These are phyloP conservation scores for Wickerhamiella qilinensis DNA, from an alignment of 805 yeast genomes.

Conservation along the genomic window DNA sequence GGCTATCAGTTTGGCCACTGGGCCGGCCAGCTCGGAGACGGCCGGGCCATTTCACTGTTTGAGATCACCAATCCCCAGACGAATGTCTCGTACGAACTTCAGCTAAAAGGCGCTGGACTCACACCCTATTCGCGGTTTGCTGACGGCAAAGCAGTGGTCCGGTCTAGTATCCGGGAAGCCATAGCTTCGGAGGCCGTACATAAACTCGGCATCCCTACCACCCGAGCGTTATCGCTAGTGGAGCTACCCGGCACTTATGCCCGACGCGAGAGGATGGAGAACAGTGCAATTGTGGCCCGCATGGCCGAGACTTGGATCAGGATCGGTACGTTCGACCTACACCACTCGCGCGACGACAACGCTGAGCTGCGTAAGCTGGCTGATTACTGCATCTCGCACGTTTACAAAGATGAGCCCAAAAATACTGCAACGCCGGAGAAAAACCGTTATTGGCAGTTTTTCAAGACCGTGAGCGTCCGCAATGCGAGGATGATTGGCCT, in stretches of 20 bases:
- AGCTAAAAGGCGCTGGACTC: constrained; percentile 80
- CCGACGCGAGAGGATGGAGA: constrained; percentile 51
- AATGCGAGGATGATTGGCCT: constrained; percentile 66
- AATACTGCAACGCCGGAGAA: constrained; percentile 9
- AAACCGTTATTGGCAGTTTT: constrained; percentile 48
- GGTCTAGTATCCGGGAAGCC: constrained; percentile 81
- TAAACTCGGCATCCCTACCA: constrained; percentile 71
- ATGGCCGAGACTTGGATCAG: constrained; percentile 80
- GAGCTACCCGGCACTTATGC: constrained; percentile 64
- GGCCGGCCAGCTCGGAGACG: constrained; percentile 97
- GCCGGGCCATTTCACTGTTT: constrained; percentile 72
- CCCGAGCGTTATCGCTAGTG: constrained; percentile 66
- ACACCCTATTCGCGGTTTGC: constrained; percentile 92
- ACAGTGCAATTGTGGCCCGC: constrained; percentile 72
- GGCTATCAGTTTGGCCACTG: constrained; percentile 94
- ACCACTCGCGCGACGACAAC: constrained; percentile 56
- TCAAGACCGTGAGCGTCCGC: constrained; percentile 48
- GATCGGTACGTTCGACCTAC: constrained; percentile 75
- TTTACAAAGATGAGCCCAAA: constrained; percentile 29
- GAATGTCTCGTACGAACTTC: constrained; percentile 41
- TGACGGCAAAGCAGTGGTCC: constrained; percentile 84
- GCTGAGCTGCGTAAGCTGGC: constrained; percentile 44
- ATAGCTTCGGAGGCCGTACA: constrained; percentile 67
- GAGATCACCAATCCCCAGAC: constrained; percentile 37
- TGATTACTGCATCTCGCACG: constrained; percentile 55